These are phyloP conservation scores for Triticum dicoccoides DNA, from an alignment of 176 grass and related monocot genomes.

Conservation along the genomic window DNA sequence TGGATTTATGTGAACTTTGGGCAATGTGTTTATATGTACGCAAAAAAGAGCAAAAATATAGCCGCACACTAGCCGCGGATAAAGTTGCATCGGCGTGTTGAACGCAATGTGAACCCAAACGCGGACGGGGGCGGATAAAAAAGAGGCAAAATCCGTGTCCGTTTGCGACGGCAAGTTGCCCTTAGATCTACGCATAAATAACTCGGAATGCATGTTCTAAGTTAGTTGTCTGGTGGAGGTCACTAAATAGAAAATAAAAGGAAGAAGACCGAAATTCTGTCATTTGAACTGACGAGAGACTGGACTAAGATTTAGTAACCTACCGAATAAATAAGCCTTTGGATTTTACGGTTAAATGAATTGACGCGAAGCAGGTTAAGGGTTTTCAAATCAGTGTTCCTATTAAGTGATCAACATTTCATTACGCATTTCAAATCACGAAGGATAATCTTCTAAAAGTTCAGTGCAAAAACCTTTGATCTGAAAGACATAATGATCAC, in stretches of 20 bases:
- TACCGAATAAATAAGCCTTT: not conserved
- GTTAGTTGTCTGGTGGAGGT: not conserved
- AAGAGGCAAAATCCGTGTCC: too few species aligned
- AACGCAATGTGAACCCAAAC: too few species aligned
- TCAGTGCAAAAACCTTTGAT: not conserved
- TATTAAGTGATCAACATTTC: not conserved
- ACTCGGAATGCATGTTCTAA: not conserved
- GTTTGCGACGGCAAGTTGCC: too few species aligned
- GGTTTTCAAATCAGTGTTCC: too few species aligned
- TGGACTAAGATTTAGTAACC: not conserved
- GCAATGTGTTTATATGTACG: too few species aligned
- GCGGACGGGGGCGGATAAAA: not conserved
- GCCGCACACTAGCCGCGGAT: too few species aligned
- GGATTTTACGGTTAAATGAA: not conserved
- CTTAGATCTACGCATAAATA: not conserved
- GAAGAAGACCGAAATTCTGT: not conserved
- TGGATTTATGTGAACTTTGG: too few species aligned
- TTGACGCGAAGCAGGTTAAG: too few species aligned
- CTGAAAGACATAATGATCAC: not conserved
- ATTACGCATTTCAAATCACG: not conserved
- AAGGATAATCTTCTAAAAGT: not conserved
- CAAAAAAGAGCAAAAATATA: too few species aligned
- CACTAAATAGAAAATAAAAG: not conserved
- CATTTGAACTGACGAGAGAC: not conserved
- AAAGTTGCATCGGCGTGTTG: too few species aligned